Conservation (phyloP, 345 rosid genomes). For the Durio zibethinus region DNA sequence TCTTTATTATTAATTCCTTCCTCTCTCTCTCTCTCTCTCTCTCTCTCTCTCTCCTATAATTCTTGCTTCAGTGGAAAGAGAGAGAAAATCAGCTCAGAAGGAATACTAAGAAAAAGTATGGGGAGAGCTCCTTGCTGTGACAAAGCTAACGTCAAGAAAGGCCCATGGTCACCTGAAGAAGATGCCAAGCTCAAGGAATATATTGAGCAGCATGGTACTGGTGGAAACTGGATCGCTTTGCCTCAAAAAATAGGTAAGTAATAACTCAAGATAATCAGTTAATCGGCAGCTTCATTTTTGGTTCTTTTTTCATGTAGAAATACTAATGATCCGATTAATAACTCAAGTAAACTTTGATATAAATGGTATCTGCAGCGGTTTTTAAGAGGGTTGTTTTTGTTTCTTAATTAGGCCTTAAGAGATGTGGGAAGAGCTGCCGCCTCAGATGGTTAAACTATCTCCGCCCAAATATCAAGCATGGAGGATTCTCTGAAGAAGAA, state of each 20-base stretch:
- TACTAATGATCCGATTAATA: neutral
- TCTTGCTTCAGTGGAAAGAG: constrained; percentile 21
- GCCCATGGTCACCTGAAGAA: constrained; percentile 92
- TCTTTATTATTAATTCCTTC: neutral
- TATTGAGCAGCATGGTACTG: constrained; percentile 64
- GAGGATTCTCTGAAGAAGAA: constrained; percentile 68
- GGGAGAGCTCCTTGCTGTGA: constrained; percentile 94
- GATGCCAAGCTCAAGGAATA: constrained; percentile 69
- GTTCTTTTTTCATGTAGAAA: neutral
- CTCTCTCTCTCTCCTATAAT: constrained; percentile 34
- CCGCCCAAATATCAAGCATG: constrained; percentile 61
- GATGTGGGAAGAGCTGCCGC: constrained; percentile 76
- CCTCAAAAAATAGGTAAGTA: constrained; percentile 67
- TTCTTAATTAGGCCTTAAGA: constrained; percentile 43
- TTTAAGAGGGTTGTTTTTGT: neutral
- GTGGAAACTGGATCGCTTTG: constrained; percentile 81
- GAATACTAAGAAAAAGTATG: constrained; percentile 33
- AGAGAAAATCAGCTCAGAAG: neutral
- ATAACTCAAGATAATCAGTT: neutral
- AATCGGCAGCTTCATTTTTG: neutral
- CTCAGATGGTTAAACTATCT: constrained; percentile 69
- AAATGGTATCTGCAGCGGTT: neutral
- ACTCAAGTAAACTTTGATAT: neutral
- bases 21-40: neutral
- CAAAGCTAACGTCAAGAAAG: constrained; percentile 78